These are phyloP conservation scores for Cardiospermum halicacabum DNA, from an alignment of 345 rosid genomes.

Conservation along the genomic window DNA sequence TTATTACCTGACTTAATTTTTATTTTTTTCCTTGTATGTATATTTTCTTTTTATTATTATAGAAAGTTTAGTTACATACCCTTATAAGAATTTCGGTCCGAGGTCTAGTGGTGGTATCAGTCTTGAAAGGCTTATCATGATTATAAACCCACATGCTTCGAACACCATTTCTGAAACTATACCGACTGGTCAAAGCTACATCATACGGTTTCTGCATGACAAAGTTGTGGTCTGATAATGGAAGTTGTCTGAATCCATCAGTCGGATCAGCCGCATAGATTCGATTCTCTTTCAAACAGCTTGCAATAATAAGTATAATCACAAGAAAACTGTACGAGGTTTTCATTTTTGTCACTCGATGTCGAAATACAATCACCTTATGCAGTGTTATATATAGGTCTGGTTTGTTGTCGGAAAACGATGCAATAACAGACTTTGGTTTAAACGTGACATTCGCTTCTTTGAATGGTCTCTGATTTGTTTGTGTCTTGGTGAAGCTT, in stretches of 20 bases:
- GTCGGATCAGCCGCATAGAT: constrained; percentile 23
- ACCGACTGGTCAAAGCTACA: constrained; percentile 20
- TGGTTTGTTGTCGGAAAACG: neutral
- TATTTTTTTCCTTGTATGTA: too few species aligned
- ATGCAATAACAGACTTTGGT: neutral
- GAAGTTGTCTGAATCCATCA: constrained; percentile 26
- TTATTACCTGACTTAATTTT: too few species aligned
- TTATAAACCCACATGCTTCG: constrained; percentile 31
- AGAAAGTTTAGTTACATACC: too few species aligned
- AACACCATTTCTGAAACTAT: constrained; percentile 24
- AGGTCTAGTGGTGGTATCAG: constrained; percentile 26
- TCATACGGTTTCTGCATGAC: constrained; percentile 32
- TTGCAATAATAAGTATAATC: neutral
- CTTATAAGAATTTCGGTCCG: constrained; percentile 27
- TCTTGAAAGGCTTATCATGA: constrained; percentile 33
- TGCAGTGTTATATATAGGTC: neutral
- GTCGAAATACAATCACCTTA: neutral
- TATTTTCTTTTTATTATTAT: too few species aligned
- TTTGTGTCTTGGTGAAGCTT: too few species aligned
- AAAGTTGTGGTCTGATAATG: constrained; percentile 22
- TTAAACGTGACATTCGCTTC: neutral
- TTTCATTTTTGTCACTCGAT: too few species aligned
- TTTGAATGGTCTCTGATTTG: too few species aligned
- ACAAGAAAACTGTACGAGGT: neutral
- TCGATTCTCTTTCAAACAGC: neutral